These are phyloP conservation scores for Fusarium humuli DNA, from an alignment of 2,329 filamentous ascomycete genomes.

Conservation along the genomic window DNA sequence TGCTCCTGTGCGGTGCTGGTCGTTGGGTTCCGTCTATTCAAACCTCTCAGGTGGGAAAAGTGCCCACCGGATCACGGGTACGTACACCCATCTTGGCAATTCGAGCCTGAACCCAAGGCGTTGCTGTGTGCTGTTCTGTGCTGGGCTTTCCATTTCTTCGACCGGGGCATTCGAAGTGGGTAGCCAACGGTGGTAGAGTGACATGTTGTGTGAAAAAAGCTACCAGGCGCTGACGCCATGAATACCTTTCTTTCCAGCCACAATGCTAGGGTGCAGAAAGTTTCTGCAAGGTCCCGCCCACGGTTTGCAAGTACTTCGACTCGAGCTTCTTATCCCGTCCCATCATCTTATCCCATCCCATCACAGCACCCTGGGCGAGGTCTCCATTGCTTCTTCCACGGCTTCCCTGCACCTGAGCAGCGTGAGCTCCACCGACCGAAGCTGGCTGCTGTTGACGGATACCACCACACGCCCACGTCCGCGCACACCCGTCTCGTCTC, in stretches of 20 bases:
- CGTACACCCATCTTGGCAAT: slow-evolving; percentile 35
- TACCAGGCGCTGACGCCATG: background rate
- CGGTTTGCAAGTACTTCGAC: slow-evolving; percentile 23
- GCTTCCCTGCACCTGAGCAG: slow-evolving; percentile 28
- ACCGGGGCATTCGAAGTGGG: slow-evolving; percentile 34
- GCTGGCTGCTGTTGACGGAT: slow-evolving; percentile 28
- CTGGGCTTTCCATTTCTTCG: slow-evolving; percentile 37
- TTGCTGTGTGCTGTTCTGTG: slow-evolving; percentile 25
- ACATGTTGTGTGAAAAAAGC: background rate
- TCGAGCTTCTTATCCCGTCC: slow-evolving; percentile 13
- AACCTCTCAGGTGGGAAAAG: slow-evolving; percentile 18
- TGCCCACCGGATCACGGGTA: slow-evolving; percentile 38
- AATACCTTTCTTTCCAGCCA: slow-evolving; percentile 25
- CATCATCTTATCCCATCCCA: slow-evolving; percentile 11
- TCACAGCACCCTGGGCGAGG: slow-evolving; percentile 20
- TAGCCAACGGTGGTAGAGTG: slow-evolving; percentile 24
- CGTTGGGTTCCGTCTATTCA: slow-evolving; percentile 6
- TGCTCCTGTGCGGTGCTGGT: background rate
- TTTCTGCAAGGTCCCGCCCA: slow-evolving; percentile 29
- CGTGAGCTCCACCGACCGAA: slow-evolving; percentile 27
- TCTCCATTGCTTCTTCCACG: slow-evolving; percentile 42
- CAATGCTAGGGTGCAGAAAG: background rate
- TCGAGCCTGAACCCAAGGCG: slow-evolving; percentile 26
- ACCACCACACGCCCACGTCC: slow-evolving; percentile 30
- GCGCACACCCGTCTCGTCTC: slow-evolving; percentile 36